Evolutionary conservation across 2,329 filamentous ascomycete genomes (phyloP).

Genomic region (Ceratocystiopsis brevicomis): DNA sequence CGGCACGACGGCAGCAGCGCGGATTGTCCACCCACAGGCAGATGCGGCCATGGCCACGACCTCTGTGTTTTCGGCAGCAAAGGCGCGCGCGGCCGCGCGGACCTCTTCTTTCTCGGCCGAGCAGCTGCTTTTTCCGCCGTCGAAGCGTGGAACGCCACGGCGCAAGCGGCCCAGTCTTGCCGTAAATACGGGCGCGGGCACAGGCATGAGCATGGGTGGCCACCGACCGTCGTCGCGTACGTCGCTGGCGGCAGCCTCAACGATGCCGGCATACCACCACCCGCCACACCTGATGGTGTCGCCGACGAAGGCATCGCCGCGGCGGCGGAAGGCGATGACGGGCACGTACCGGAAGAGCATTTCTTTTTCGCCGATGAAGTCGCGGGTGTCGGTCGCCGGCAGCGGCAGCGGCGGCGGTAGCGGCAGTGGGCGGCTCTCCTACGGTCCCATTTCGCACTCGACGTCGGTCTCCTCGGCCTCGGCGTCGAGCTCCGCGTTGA

Average conservation of each 20-base stretch:
- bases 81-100: conserved; percentile 22
- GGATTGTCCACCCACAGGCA: conserved; percentile 56
- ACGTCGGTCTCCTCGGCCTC: too few species aligned
- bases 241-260: not conserved
- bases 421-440: not conserved
- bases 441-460: too few species aligned
- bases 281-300: conserved; percentile 29
- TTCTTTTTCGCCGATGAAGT: conserved; percentile 65
- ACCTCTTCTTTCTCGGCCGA: conserved; percentile 15
- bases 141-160: conserved; percentile 58
- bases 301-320: conserved; percentile 62
- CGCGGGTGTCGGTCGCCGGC: conserved; percentile 28
- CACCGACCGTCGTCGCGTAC: not conserved
- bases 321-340: conserved; percentile 46
- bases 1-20: conserved; percentile 55
- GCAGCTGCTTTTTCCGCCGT: conserved; percentile 40
- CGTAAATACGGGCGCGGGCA: conserved; percentile 5
- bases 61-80: not conserved
- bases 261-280: not conserved
- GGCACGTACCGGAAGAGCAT: conserved; percentile 47
- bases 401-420: not conserved
- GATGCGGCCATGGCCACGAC: not conserved
- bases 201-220: not conserved
- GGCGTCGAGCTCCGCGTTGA: conserved; percentile 23
- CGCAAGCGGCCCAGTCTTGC: conserved; percentile 36